These are phyloP conservation scores for Vigna unguiculata DNA, from an alignment of 306 rosid genomes.

Conservation along the genomic window DNA sequence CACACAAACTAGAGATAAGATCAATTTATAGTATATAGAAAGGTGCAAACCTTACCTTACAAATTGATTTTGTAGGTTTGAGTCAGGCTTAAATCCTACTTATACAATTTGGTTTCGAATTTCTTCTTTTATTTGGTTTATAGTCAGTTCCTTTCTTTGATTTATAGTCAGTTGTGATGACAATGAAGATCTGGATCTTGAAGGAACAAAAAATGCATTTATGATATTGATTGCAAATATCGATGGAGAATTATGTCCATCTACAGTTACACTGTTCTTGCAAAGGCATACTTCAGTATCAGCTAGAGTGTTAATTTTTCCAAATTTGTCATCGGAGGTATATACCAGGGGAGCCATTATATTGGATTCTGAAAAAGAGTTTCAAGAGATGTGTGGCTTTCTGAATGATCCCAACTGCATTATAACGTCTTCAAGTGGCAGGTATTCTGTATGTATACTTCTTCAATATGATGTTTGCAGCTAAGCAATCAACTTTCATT, in stretches of 20 bases:
- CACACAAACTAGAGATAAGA: no score
- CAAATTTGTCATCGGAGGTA: slow-evolving; percentile 51
- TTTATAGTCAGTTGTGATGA: slow-evolving; percentile 26
- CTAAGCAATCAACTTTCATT: neutral
- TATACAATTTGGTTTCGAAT: slow-evolving; percentile 12
- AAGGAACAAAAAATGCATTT: slow-evolving; percentile 50
- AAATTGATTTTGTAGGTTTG: no score
- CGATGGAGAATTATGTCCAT: slow-evolving; percentile 58
- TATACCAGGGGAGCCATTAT: slow-evolving; percentile 61
- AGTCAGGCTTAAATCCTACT: no score
- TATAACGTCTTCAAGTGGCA: slow-evolving; percentile 69
- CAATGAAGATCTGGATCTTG: slow-evolving; percentile 61
- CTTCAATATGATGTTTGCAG: slow-evolving; percentile 3
- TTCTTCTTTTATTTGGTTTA: neutral
- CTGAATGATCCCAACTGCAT: slow-evolving; percentile 62
- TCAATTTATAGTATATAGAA: no score
- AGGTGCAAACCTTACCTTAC: no score
- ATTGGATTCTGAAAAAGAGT: slow-evolving; percentile 52
- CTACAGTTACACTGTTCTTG: slow-evolving; percentile 61
- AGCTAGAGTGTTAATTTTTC: slow-evolving; percentile 60
- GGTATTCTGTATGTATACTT: slow-evolving; percentile 52
- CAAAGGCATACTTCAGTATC: slow-evolving; percentile 50
- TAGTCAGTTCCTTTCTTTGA: slow-evolving; percentile 6
- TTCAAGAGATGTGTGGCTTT: slow-evolving; percentile 55
- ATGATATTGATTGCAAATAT: slow-evolving; percentile 75